A percentile compares a stretch with the other conserved stretches of the same genome.
These are phyloP conservation scores for Pterocarpus santalinus DNA, from an alignment of 306 rosid genomes.

Conservation along the genomic window DNA sequence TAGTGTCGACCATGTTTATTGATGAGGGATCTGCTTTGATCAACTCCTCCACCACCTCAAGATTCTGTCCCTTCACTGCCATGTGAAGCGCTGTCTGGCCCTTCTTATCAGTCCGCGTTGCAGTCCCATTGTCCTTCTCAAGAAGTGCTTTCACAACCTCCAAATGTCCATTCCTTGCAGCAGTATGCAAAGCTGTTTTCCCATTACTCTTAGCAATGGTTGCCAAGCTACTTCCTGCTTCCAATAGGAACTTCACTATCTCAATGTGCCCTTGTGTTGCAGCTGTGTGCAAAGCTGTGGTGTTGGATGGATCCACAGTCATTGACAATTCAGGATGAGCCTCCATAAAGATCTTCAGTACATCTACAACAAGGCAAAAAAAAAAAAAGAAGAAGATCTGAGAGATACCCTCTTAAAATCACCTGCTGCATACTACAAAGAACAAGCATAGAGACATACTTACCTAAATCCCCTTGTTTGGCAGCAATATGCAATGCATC, in stretches of 20 bases:
- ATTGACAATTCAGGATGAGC: slow-evolving; percentile 82
- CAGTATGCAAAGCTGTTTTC: slow-evolving; percentile 92
- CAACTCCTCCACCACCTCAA: slow-evolving; percentile 79
- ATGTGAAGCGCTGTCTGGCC: slow-evolving; percentile 98
- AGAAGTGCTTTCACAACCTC: slow-evolving; percentile 72
- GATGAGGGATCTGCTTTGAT: slow-evolving; percentile 67
- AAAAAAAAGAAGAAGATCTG: slow-evolving; percentile 8
- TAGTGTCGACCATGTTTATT: slow-evolving; percentile 77
- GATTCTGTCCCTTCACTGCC: slow-evolving; percentile 92
- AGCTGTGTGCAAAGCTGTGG: slow-evolving; percentile 97
- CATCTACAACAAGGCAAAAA: slow-evolving; percentile 58
- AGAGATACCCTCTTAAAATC: slow-evolving; percentile 20
- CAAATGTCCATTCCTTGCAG: slow-evolving; percentile 92
- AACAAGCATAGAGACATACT: slow-evolving; percentile 25
- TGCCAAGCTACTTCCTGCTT: slow-evolving; percentile 82
- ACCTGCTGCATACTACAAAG: slow-evolving; percentile 9
- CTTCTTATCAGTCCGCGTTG: slow-evolving; percentile 79
- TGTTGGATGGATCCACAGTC: slow-evolving; percentile 93
- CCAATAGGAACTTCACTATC: slow-evolving; percentile 74
- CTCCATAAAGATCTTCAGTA: slow-evolving; percentile 79
- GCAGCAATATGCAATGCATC: slow-evolving; percentile 98
- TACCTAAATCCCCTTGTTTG: slow-evolving; percentile 94
- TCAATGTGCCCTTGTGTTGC: slow-evolving; percentile 88
- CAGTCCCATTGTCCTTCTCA: slow-evolving; percentile 66
- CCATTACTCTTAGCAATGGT: slow-evolving; percentile 94